These are phyloP conservation scores for Citrus hindsii DNA, from an alignment of 345 rosid genomes.

Conservation along the genomic window DNA sequence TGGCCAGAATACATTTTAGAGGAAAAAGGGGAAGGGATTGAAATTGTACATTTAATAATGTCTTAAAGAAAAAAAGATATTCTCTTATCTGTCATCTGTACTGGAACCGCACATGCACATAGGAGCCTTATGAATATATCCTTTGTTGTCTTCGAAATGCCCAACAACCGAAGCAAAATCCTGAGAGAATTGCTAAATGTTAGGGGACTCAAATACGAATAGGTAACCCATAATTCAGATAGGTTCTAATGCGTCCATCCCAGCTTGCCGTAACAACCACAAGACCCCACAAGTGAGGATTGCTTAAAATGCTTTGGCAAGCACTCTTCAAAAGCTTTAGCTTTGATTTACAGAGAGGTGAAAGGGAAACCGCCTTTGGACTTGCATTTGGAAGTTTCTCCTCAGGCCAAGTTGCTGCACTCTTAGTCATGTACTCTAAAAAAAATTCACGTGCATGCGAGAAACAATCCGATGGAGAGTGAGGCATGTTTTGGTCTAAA, in stretches of 20 bases:
- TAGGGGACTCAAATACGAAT: conserved; percentile 29
- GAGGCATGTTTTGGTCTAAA: conserved; percentile 27
- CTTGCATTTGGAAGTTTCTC: conserved; percentile 54
- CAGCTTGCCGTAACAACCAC: conserved; percentile 69
- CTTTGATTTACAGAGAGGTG: conserved; percentile 45
- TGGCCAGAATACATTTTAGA: neutral
- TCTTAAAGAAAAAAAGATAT: neutral
- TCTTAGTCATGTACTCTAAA: conserved; percentile 41
- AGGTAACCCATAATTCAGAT: conserved; percentile 73
- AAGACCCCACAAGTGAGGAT: conserved; percentile 62
- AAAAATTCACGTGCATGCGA: conserved; percentile 42
- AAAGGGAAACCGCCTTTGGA: conserved; percentile 18
- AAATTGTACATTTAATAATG: neutral
- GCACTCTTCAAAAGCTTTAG: conserved; percentile 58
- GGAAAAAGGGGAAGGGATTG: neutral
- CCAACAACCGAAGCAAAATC: neutral
- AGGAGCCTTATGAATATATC: neutral
- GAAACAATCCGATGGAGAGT: conserved; percentile 46
- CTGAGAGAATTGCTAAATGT: neutral
- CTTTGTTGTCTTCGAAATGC: neutral
- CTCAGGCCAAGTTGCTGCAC: conserved; percentile 79
- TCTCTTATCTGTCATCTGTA: neutral
- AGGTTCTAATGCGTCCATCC: conserved; percentile 75
- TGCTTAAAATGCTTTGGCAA: conserved; percentile 44
- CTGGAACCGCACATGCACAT: neutral